Base-by-base conservation (phyloP, 371 early-diverging fungal genomes). In the Rhizopus delemar region DNA sequence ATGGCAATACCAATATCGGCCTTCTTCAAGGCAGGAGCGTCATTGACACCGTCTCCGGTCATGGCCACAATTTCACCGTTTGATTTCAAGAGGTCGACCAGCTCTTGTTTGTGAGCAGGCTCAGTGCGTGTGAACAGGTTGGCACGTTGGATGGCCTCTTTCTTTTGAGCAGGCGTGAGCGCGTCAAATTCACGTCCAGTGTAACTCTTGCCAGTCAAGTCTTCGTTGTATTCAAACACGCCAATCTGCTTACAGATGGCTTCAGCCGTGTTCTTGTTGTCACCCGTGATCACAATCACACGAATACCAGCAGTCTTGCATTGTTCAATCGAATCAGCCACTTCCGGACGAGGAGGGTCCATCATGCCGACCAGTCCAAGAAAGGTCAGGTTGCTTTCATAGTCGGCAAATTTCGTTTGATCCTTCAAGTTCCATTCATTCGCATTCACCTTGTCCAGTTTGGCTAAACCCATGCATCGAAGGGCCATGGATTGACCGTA, bases 21-120 rank as follows among this genome's bases (percentile, higher is more conserved):
- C 73, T 88, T 90, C 74, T 96, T 97, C 56, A 99, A 77, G 15
- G 99, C 97, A 29, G 97, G 97, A 5, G 98, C 98, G 74, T 99
- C 99, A 74, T 98, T 98, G 41, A 97, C 97, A 80, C 99, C 99
- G 71, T 99, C 99, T 57, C 99, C 99, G 9, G 97, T 97, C 97
- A 99, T 97, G 36, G 96, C 99, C 22, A 97, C 97, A 39, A 98
- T 87, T 91, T 91, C 90, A 7, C 98, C 98, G 31, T 82, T 69
- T 28, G 75, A 80, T 74, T 96, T 90, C 62, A 99, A 80, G 36
- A 95, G 69, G 71, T 94, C 89, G 3, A 99, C 96, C 63, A 99
- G 79, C 69, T 93, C 82, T 69, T 87, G 84, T 80, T 99, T 99
- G 82, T 98, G 97, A 36, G 89, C 75, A 45, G 98, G 99, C 74